phyloP scores from a whole-genome alignment of 768 basidiomycete species.

The Mycena albidolilacea region DNA sequence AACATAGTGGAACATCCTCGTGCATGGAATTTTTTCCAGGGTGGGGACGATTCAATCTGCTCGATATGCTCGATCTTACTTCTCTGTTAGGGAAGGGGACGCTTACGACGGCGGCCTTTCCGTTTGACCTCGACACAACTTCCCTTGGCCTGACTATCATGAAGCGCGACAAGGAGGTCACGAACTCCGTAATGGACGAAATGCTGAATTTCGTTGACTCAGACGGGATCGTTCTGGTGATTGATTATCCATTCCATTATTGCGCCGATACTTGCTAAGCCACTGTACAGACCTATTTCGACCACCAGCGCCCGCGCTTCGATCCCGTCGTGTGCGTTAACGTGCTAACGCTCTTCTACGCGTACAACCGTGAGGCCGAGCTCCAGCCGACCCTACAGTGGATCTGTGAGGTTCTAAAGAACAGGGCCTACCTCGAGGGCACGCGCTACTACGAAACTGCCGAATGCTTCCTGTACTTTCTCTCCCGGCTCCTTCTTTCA shows the following conservation, averaged over 20 bases:
- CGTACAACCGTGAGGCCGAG: slow-evolving; percentile 62
- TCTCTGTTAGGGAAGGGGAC: slow-evolving; percentile 51
- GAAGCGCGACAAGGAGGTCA: slow-evolving; percentile 48
- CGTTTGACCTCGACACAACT: slow-evolving; percentile 72
- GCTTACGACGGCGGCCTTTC: slow-evolving; percentile 65
- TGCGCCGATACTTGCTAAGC: neutral
- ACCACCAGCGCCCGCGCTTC: slow-evolving; percentile 63
- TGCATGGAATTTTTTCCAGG: slow-evolving; percentile 72
- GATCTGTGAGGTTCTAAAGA: slow-evolving; percentile 63
- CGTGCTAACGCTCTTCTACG: slow-evolving; percentile 64
- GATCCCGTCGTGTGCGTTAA: slow-evolving; percentile 71
- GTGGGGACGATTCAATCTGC: slow-evolving; percentile 41
- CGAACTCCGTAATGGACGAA: slow-evolving; percentile 66
- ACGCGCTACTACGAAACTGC: slow-evolving; percentile 69
- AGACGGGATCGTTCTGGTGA: slow-evolving; percentile 66
- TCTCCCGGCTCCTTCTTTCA: slow-evolving; percentile 59
- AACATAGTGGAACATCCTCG: slow-evolving; percentile 57
- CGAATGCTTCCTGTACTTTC: slow-evolving; percentile 69
- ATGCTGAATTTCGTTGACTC: slow-evolving; percentile 66
- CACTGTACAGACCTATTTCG: slow-evolving; percentile 64
- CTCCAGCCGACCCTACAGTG: slow-evolving; percentile 62
- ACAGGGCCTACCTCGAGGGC: slow-evolving; percentile 69
- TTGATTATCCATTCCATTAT: slow-evolving; percentile 36
- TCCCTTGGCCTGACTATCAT: slow-evolving; percentile 66
- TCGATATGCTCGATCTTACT: slow-evolving; percentile 6